Conservation (phyloP, 108 stramenopile genomes). For the Pseudonitzschia delicatissima region DNA sequence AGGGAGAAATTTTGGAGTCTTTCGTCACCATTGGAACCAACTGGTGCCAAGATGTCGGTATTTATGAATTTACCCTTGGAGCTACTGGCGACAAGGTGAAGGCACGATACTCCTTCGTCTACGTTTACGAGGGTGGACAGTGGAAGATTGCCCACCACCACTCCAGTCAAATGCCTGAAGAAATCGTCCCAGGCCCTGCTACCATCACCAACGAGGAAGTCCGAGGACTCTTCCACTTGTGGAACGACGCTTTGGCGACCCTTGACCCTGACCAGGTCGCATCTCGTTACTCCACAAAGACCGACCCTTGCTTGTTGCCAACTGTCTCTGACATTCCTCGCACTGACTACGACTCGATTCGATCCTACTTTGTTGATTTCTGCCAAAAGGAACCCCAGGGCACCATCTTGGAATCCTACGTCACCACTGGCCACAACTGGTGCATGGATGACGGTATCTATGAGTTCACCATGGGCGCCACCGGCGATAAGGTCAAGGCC, state of each 20-base stretch:
- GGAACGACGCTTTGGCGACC: conserved; percentile 59
- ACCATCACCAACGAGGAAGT: conserved; percentile 43
- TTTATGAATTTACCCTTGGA: conserved; percentile 55
- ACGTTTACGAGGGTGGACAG: conserved; percentile 41
- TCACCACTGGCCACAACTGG: conserved; percentile 44
- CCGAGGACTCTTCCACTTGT: conserved; percentile 40
- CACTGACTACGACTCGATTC: conserved; percentile 44
- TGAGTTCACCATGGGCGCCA: conserved; percentile 58
- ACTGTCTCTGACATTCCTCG: conserved; percentile 47
- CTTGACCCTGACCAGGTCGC: conserved; percentile 43
- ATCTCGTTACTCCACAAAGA: conserved; percentile 36
- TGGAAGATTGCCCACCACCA: conserved; percentile 60
- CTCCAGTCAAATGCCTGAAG: conserved; percentile 34
- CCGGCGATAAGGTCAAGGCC: conserved; percentile 36
- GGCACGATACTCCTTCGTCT: conserved; percentile 45
- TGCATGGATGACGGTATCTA: conserved; percentile 40
- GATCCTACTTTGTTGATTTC: conserved; percentile 53
- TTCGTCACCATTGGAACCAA: conserved; percentile 38
- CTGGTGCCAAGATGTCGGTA: conserved; percentile 41
- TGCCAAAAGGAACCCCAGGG: conserved; percentile 57
- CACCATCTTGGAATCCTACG: conserved; percentile 45
- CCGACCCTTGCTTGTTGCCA: conserved; percentile 39
- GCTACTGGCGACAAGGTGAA: conserved; percentile 39
- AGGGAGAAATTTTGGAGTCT: conserved; percentile 39
- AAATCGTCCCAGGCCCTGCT: conserved; percentile 17